These are phyloP conservation scores for Pseudonitzschia pungens DNA, from an alignment of 108 stramenopile species.

Conservation along the genomic window DNA sequence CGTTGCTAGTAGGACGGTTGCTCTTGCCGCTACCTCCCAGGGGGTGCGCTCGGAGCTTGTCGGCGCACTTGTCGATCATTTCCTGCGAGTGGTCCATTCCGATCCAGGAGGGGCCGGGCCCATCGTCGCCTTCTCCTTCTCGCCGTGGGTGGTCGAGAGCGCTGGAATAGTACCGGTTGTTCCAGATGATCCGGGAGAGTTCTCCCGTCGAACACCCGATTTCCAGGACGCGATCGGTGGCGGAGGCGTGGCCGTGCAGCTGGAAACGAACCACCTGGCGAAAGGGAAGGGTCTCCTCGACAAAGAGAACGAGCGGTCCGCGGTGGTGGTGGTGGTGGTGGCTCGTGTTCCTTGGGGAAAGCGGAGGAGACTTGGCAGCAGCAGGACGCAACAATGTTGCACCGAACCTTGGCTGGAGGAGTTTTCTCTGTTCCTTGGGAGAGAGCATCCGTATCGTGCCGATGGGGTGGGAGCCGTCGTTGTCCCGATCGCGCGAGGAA, in stretches of 20 bases:
- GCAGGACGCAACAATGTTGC: background rate
- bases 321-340: background rate
- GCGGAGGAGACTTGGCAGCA: background rate
- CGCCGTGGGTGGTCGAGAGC: too few relatives aligned
- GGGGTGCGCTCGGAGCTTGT: constrained; percentile 1
- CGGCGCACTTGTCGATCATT: constrained; percentile 50
- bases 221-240: constrained; percentile 68
- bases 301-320: background rate
- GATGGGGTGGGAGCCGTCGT: background rate
- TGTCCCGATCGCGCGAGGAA: background rate
- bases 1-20: background rate
- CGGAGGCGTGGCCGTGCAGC: background rate
- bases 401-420: background rate
- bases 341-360: background rate
- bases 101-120: constrained; percentile 43
- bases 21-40: background rate
- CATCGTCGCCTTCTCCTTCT: background rate
- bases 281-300: constrained; percentile 17
- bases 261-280: constrained; percentile 2
- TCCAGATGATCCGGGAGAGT: constrained; percentile 43
- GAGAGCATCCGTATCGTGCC: background rate
- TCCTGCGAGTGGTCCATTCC: constrained; percentile 77
- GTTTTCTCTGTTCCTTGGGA: constrained; percentile 6
- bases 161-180: constrained; percentile 1
- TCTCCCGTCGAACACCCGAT: constrained; percentile 85